Base-by-base conservation (phyloP, 108 stramenopile genomes). In the Craspedostauros australis region DNA sequence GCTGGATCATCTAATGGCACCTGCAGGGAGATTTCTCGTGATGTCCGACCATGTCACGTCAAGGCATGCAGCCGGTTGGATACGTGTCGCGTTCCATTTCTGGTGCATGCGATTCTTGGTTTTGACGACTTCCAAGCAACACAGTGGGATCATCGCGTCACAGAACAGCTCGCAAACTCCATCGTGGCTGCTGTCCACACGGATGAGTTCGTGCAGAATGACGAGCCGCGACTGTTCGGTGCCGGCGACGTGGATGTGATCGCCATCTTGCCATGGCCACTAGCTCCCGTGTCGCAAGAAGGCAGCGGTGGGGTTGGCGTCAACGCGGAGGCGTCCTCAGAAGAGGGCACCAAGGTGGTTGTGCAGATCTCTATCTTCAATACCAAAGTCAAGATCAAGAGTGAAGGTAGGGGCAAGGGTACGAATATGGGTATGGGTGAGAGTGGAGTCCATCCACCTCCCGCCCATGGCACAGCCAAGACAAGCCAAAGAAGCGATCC, bases 31-130 rank as follows among this genome's bases (percentile, higher is more conserved):
- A 51, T 57, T 20, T 39, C 57, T 9, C 62, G 81, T 16, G 51
- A 64, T 32, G 73, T 52, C 7, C 68, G 88, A 27, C 57, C 65
- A 21, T 90, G 88, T 21, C 88, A 90, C 46, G 51, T 77, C 9
- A 77, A 70, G 32, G 75, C 74, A 8, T 90, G 88, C 55, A 82
- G 84, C 11, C 55, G 75, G 39, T 58, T 50, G 6, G 84, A 90
- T 60, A 75, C 84, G 7, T 90, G 88, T 60, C 28, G 69, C 5
- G 78, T 80, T 39, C 83, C 83, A 1, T 89, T 75, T 48, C 45
- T 82, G 51, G 72, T 89, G 6, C 83, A 84, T 51, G 67, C 79
- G 3, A 82, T 89, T 30, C 26, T 85, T 11, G 79, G 66, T 39
- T 56, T 89, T 19, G 61, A 73, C 7, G 75, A 69, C 40, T 72